Evolutionary conservation across 139 green algal genomes (phyloP), one percentile per base, ranked within the genome.

Genomic region (Desmodesmus armatus): DNA sequence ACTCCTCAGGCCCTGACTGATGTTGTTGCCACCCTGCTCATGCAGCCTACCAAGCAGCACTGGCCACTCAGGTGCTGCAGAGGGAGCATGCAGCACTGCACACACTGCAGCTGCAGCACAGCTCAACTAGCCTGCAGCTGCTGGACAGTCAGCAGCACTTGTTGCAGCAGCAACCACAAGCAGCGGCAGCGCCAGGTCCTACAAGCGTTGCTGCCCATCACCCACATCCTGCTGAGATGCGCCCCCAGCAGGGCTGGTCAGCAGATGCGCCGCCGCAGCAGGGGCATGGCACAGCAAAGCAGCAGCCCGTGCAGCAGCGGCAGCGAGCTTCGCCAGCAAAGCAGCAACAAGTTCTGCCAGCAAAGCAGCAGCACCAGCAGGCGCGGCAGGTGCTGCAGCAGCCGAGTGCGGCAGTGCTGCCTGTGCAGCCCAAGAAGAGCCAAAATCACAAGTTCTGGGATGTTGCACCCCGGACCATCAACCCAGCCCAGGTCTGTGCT

Each of bases 361-460:
- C 9, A 11, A 23, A 43, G 4, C n/a, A 43, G 63, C 63, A 69
- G 23, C 60, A 69, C 25, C 60, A 69, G 60, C 60, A 69, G n/a
- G n/a, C n/a, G n/a, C n/a, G n/a, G n/a, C n/a, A n/a, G n/a, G n/a
- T n/a, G n/a, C n/a, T n/a, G n/a, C n/a, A 43, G n/a, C 29, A 21
- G 13, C 71, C 41, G 17, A n/a, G n/a, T n/a, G 27, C 33, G 21
- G 31, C 47, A 47, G 73, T 31, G 11, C 49, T 67, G 19, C 3
- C 17, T 3, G 15, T 49, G 35, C 44, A 49, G 35, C 47, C 49
- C 23, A 33, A 33, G 29, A 67, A 67, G 49, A 7, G 47, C 35
- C 66, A 67, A 15, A 82, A 82, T 39, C 76, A 82, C 39, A 53
- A 21, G 27, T 82, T 82, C 37, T 82, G 29, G n/a, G 55, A 82